Evolutionary conservation across 2,329 filamentous ascomycete genomes (phyloP).

Genomic region (Penicillium sp.): DNA sequence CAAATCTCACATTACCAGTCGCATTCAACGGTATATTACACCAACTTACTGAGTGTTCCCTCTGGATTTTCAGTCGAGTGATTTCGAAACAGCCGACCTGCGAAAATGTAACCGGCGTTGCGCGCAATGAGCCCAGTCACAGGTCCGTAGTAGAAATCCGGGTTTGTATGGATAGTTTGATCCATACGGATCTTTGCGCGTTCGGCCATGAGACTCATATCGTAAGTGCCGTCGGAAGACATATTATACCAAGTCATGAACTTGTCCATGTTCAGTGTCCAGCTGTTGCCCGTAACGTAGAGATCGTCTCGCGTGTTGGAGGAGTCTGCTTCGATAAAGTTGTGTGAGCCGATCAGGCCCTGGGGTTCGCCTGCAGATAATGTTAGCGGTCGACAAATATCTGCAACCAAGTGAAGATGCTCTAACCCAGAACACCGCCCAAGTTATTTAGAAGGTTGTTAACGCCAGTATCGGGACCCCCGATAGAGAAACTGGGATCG

Average conservation of each 20-base stretch:
- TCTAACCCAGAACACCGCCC: slow-evolving; percentile 44
- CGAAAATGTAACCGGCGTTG: slow-evolving; percentile 52
- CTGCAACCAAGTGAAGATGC: neutral
- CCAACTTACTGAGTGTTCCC: slow-evolving; percentile 38
- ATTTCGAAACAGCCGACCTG: slow-evolving; percentile 47
- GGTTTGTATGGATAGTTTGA: slow-evolving; percentile 52
- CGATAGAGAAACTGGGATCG: slow-evolving; percentile 54
- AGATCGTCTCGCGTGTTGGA: slow-evolving; percentile 56
- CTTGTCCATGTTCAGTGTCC: slow-evolving; percentile 53
- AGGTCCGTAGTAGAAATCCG: slow-evolving; percentile 57
- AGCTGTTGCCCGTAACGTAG: slow-evolving; percentile 53
- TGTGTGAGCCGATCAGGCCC: slow-evolving; percentile 55
- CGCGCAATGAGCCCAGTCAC: slow-evolving; percentile 52
- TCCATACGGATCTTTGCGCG: slow-evolving; percentile 49
- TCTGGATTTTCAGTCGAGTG: slow-evolving; percentile 45
- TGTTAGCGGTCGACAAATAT: neutral
- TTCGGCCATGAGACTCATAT: slow-evolving; percentile 46
- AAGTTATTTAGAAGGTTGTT: slow-evolving; percentile 48
- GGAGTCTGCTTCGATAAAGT: slow-evolving; percentile 56
- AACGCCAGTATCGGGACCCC: slow-evolving; percentile 42
- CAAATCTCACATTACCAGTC: no score
- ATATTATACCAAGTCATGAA: slow-evolving; percentile 52
- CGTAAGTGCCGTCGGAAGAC: slow-evolving; percentile 41
- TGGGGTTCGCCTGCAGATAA: slow-evolving; percentile 41
- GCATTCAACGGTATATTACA: neutral